Evolutionary conservation across 2,329 filamentous ascomycete genomes (phyloP).

Genomic region (Ophioceras dolichostomum): DNA sequence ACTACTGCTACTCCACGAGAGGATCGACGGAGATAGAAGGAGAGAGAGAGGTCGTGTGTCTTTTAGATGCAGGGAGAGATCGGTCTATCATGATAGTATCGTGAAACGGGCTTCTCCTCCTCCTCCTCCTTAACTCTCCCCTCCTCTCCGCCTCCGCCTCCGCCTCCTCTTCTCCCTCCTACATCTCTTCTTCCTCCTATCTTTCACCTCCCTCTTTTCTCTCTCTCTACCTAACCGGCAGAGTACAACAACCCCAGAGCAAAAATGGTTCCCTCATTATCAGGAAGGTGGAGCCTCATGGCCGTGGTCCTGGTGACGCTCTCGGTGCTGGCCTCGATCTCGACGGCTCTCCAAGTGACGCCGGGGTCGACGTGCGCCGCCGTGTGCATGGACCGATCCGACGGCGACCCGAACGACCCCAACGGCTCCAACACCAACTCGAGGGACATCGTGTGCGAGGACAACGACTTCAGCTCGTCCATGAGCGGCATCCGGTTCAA

Average conservation of each 20-base stretch:
- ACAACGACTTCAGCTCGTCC: conserved; percentile 24
- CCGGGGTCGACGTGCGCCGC: conserved; percentile 37
- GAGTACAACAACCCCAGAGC: not conserved
- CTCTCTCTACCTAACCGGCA: not conserved
- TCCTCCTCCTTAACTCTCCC: not conserved
- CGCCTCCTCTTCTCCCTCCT: not conserved
- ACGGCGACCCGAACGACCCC: conserved; percentile 19
- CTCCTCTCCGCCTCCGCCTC: not conserved
- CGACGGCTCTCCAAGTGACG: conserved; percentile 28
- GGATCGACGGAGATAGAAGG: not conserved
- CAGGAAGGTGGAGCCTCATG: conserved; percentile 4
- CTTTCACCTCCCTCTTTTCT: not conserved
- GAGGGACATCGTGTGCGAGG: conserved; percentile 33
- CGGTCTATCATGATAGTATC: not conserved
- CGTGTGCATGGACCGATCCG: conserved; percentile 27
- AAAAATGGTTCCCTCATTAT: conserved; percentile 1
- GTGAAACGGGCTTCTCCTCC: not conserved
- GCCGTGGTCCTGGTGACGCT: conserved; percentile 8
- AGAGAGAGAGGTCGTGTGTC: not conserved
- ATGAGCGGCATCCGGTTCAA: conserved; percentile 30
- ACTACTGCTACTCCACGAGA: not conserved
- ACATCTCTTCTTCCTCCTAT: not conserved
- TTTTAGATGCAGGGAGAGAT: not conserved
- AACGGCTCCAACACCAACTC: conserved; percentile 26
- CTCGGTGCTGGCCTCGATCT: not conserved